Evolutionary conservation across 2,329 filamentous ascomycete genomes (phyloP).

Genomic region (Trichoderma breve): DNA sequence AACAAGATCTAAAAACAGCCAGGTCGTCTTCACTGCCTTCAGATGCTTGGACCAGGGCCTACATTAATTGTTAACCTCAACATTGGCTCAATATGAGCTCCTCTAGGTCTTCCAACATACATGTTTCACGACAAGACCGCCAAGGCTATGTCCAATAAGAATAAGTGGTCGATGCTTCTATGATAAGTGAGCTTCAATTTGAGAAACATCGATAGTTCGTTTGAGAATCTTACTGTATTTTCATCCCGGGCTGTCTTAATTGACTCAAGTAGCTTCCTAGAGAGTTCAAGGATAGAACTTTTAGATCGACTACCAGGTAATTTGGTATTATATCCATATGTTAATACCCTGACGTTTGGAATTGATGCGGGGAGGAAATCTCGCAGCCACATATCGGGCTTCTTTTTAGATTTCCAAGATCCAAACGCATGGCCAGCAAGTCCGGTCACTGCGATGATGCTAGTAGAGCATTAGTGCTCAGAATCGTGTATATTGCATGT

Average conservation of each 20-base stretch:
- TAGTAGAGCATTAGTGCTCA: background rate
- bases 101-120: background rate
- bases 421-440: slow-evolving; percentile 32
- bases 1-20: slow-evolving; percentile 23
- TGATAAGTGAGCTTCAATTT: background rate
- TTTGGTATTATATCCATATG: slow-evolving; percentile 33
- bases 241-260: slow-evolving; percentile 5
- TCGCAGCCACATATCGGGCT: slow-evolving; percentile 31
- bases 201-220: rapidly evolving
- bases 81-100: background rate
- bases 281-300: slow-evolving; percentile 20
- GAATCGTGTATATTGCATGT: too few relatives aligned
- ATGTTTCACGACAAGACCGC: slow-evolving; percentile 29
- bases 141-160: slow-evolving; percentile 25
- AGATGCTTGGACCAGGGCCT: slow-evolving; percentile 24
- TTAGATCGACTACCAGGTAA: slow-evolving; percentile 26
- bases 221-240: background rate
- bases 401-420: slow-evolving; percentile 29
- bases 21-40: slow-evolving; percentile 7
- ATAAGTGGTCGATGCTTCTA: slow-evolving; percentile 19
- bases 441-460: slow-evolving; percentile 31
- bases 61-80: background rate
- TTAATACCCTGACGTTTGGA: slow-evolving; percentile 26
- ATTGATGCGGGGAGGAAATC: slow-evolving; percentile 30
- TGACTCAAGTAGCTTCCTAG: background rate